These are phyloP conservation scores for Clitoria ternatea DNA, from an alignment of 306 rosid species.

Conservation along the genomic window DNA sequence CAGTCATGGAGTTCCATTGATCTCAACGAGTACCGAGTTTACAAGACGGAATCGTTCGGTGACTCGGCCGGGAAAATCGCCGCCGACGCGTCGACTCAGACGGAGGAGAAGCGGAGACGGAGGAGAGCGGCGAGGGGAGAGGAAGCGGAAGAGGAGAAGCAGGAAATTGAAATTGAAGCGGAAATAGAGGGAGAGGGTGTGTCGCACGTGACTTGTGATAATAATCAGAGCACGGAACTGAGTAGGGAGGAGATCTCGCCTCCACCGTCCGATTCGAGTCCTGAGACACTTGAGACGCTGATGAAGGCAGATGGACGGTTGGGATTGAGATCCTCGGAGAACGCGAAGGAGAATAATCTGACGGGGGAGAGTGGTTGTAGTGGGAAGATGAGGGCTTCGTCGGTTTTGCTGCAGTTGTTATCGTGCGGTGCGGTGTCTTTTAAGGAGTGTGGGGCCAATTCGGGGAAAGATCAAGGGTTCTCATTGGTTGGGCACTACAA, in stretches of 20 bases:
- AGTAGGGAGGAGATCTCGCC: constrained; percentile 93
- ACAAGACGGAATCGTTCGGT: constrained; percentile 69
- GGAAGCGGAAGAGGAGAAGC: constrained; percentile 27
- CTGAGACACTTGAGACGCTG: constrained; percentile 79
- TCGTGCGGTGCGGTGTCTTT: constrained; percentile 90
- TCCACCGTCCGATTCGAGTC: constrained; percentile 96
- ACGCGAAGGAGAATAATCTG: constrained; percentile 36
- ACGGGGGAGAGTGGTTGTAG: constrained; percentile 47
- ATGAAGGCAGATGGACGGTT: constrained; percentile 80
- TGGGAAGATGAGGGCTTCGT: constrained; percentile 70
- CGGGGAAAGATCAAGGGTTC: constrained; percentile 54
- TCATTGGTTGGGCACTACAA: constrained; percentile 62
- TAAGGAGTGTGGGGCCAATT: constrained; percentile 53
- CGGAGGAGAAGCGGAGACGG: constrained; percentile 74
- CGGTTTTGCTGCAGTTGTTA: constrained; percentile 71
- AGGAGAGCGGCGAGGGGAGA: constrained; percentile 42
- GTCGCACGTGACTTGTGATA: constrained; percentile 18
- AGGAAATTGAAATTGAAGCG: constrained; percentile 24
- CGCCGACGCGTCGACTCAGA: constrained; percentile 91
- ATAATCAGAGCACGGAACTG: constrained; percentile 62
- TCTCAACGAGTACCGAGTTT: constrained; percentile 80
- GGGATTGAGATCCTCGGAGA: constrained; percentile 29
- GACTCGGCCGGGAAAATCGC: constrained; percentile 64
- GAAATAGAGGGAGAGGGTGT: constrained; percentile 26
- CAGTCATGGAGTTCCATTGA: constrained; percentile 93